Percentiles rank a stretch among this genome's conserved stretches.
These are phyloP conservation scores for Aspergillus panamensis DNA, from an alignment of 495 filamentous ascomycete genomes.

Conservation along the genomic window DNA sequence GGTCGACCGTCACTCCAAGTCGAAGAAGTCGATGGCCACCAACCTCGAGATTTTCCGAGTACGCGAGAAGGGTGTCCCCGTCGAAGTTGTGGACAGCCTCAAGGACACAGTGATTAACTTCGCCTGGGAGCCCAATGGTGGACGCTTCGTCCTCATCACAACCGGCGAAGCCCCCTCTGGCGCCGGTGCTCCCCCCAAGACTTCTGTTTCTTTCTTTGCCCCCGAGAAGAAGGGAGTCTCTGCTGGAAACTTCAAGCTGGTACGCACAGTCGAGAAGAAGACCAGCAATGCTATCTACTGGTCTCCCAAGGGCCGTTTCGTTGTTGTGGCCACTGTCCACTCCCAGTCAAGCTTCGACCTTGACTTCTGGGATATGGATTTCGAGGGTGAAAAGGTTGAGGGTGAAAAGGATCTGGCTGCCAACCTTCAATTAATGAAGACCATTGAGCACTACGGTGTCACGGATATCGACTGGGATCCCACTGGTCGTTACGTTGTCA, in stretches of 20 bases:
- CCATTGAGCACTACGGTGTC: constrained; percentile 91
- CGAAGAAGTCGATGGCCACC: constrained; percentile 94
- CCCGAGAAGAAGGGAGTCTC: constrained; percentile 84
- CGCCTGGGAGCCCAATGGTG: constrained; percentile 96
- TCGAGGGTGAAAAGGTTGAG: constrained; percentile 92
- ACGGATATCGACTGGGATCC: constrained; percentile 98
- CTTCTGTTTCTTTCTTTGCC: constrained; percentile 90
- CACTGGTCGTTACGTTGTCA: constrained; percentile 88
- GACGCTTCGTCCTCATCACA: constrained; percentile 96
- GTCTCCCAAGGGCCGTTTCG: constrained; percentile 95
- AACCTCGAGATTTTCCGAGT: constrained; percentile 98
- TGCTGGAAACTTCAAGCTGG: constrained; percentile 90
- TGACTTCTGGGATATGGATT: constrained; percentile 97
- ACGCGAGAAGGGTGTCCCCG: constrained; percentile 92
- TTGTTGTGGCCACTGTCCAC: constrained; percentile 86
- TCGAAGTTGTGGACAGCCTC: constrained; percentile 94
- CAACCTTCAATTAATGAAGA: constrained; percentile 90
- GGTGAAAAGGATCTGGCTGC: constrained; percentile 90
- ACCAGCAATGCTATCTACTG: constrained; percentile 99
- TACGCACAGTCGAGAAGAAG: constrained; percentile 94
- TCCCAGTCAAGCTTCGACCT: constrained; percentile 90
- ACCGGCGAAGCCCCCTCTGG: constrained; percentile 75
- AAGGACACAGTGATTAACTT: constrained; percentile 99
- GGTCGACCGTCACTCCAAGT: constrained; percentile 97
- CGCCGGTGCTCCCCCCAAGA: constrained; percentile 88